Conservation (phyloP, 371 early-diverging fungal genomes). For the Syncephalastrum racemosum region DNA sequence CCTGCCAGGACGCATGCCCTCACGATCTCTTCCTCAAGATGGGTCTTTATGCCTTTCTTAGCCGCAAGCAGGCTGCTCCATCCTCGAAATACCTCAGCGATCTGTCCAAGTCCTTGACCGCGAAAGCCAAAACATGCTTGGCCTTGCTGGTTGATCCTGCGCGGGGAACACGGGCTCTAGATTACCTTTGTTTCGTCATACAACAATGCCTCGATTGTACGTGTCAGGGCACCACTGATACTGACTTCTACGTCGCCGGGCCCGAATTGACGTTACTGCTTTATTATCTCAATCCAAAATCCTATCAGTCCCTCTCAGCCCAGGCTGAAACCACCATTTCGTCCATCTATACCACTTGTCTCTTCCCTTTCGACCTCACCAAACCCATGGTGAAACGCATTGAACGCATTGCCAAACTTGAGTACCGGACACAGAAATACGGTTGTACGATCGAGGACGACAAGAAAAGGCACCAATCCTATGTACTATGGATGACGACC, state of each 20-base stretch:
- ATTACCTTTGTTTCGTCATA: conserved; percentile 24
- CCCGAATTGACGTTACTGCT: conserved; percentile 52
- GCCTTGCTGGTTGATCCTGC: conserved; percentile 31
- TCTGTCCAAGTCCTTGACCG: conserved; percentile 6
- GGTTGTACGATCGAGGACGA: conserved; percentile 16
- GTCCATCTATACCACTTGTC: no score
- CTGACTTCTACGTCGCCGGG: conserved; percentile 30
- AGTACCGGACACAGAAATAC: conserved; percentile 25
- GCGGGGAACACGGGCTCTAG: conserved; percentile 20
- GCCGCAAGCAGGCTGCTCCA: no score
- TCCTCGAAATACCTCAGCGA: no score
- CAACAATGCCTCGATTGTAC: conserved; percentile 27
- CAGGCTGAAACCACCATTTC: background rate
- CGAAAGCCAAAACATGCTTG: no score
- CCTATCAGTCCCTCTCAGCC: conserved; percentile 24
- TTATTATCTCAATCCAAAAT: conserved; percentile 51
- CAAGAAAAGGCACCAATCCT: conserved; percentile 29
- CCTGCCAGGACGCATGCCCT: conserved; percentile 4
- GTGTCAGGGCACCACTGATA: conserved; percentile 14
- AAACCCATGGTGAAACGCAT: conserved; percentile 30
- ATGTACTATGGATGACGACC: conserved; percentile 55
- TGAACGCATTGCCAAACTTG: conserved; percentile 38
- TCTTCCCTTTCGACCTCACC: background rate
- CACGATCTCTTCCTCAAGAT: background rate
- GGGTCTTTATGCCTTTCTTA: conserved; percentile 13